Conservation (phyloP, 257 asterid species). For the Cynanchum wilfordii region DNA sequence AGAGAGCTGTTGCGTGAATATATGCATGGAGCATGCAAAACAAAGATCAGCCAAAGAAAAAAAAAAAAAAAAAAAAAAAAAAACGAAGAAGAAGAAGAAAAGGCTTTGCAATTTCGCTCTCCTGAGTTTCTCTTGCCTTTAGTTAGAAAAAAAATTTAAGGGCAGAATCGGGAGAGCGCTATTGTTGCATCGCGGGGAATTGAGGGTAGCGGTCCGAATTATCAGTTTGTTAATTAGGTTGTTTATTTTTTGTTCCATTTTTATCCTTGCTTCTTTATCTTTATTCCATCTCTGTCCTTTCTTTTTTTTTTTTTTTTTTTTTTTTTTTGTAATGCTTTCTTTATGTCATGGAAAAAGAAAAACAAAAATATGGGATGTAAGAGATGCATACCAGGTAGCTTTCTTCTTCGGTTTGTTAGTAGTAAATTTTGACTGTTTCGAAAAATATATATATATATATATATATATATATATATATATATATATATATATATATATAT, state of each 20-base stretch:
- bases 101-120: conserved; percentile 45
- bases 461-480: too few relatives aligned
- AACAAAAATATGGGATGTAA: conserved; percentile 39
- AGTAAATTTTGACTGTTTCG: too few relatives aligned
- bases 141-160: background rate
- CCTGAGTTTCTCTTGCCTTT: conserved; percentile 29
- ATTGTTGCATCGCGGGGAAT: conserved; percentile 53
- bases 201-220: conserved; percentile 61
- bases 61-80: too few relatives aligned
- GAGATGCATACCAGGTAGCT: conserved; percentile 51
- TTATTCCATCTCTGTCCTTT: background rate
- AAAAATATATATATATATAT: too few relatives aligned
- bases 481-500: too few relatives aligned
- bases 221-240: conserved; percentile 13
- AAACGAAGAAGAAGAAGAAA: background rate
- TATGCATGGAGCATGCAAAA: background rate
- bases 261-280: conserved; percentile 4
- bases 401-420: background rate
- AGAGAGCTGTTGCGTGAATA: conserved; percentile 5
- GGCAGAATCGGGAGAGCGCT: conserved; percentile 33
- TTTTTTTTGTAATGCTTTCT: too few relatives aligned
- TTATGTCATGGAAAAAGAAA: background rate
- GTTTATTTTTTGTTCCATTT: conserved; percentile 1
- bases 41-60: background rate
- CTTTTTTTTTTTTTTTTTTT: background rate